A percentile compares a stretch with the other conserved stretches of the same genome.
phyloP scores from a whole-genome alignment of 1,284 basidiomycete species.

The Pisolithus thermaeus region DNA sequence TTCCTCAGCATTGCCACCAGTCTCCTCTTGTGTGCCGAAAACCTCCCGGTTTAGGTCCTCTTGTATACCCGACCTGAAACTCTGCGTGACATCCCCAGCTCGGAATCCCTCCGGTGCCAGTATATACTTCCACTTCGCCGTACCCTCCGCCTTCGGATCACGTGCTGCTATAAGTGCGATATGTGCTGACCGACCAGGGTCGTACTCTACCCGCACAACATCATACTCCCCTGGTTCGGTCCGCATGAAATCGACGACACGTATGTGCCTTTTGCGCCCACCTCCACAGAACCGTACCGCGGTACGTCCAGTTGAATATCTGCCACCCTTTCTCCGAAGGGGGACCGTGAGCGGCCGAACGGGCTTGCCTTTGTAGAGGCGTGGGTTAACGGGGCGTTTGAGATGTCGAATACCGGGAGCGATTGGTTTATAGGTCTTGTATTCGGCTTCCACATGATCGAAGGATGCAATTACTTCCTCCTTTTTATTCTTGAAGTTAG shows the following conservation, averaged over 20 bases:
- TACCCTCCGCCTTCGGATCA: conserved; percentile 42
- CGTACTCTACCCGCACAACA: conserved; percentile 94
- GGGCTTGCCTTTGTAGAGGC: conserved; percentile 82
- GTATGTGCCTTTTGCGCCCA: conserved; percentile 84
- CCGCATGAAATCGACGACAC: conserved; percentile 85
- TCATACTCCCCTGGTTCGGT: conserved; percentile 75
- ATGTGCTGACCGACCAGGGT: conserved; percentile 90
- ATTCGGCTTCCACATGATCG: conserved; percentile 44
- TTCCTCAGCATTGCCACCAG: conserved; percentile 28
- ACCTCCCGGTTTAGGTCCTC: conserved; percentile 64
- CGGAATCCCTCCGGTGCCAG: conserved; percentile 87
- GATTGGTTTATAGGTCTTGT: conserved; percentile 89
- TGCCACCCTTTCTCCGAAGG: conserved; percentile 80
- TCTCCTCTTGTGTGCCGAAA: conserved; percentile 33
- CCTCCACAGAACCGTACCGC: conserved; percentile 90
- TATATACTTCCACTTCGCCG: conserved; percentile 76
- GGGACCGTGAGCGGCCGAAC: conserved; percentile 81
- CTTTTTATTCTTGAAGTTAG: conserved; percentile 9
- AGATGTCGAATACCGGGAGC: conserved; percentile 87
- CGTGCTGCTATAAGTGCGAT: conserved; percentile 81
- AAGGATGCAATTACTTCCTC: conserved; percentile 24
- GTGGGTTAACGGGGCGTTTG: conserved; percentile 72
- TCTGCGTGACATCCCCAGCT: conserved; percentile 85
- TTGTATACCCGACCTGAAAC: conserved; percentile 81
- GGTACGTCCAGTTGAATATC: conserved; percentile 80